These are phyloP conservation scores for Vigna angularis DNA, from an alignment of 306 rosid species.

Conservation along the genomic window DNA sequence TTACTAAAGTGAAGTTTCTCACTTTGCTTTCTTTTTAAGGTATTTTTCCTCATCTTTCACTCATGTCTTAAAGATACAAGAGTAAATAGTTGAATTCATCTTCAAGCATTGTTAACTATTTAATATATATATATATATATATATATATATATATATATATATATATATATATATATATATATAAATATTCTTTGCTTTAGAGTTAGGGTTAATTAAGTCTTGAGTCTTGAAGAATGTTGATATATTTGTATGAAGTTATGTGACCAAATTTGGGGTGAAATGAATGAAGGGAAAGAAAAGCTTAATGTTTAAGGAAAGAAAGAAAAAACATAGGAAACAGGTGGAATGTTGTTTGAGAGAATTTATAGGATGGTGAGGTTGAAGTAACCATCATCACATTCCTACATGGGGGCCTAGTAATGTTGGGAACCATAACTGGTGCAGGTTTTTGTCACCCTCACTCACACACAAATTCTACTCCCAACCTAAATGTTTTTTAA, in stretches of 20 bases:
- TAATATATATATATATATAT: too few relatives aligned
- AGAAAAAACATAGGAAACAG: constrained; percentile 1
- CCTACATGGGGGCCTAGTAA: background rate
- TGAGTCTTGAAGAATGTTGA: background rate
- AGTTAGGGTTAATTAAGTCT: background rate
- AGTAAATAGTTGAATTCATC: background rate
- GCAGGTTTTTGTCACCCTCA: background rate
- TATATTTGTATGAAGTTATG: background rate
- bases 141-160: too few relatives aligned
- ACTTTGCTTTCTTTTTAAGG: background rate
- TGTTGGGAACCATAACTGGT: background rate
- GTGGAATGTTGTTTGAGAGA: background rate
- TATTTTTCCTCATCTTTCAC: background rate
- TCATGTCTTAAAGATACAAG: background rate
- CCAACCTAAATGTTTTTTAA: background rate
- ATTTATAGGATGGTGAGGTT: background rate
- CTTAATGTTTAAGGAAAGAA: constrained; percentile 5
- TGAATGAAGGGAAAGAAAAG: background rate
- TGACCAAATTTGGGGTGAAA: background rate
- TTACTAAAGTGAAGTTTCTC: background rate
- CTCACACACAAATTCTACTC: background rate
- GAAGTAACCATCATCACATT: constrained; percentile 32
- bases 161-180: too few relatives aligned
- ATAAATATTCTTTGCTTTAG: background rate
- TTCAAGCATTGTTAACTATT: background rate